phyloP scores from a whole-genome alignment of 495 filamentous ascomycete species.

The Aspergillus sclerotiicarbonarius region DNA sequence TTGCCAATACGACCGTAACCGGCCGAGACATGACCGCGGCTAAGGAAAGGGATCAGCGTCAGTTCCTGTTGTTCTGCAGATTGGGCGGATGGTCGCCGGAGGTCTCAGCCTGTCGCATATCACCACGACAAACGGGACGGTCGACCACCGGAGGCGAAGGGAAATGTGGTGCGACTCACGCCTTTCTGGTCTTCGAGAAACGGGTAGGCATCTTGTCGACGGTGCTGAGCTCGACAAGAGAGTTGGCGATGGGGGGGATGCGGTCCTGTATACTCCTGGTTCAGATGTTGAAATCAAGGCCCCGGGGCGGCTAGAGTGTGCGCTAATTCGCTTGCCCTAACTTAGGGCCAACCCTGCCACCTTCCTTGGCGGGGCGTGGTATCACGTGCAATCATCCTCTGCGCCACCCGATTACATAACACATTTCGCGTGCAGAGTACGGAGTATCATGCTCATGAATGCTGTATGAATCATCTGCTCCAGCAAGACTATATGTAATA shows the following conservation, averaged over 20 bases:
- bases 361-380: not conserved
- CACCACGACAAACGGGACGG: slow-evolving; percentile 12
- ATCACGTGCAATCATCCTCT: not conserved
- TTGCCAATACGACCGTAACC: slow-evolving; percentile 91
- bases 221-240: slow-evolving; percentile 47
- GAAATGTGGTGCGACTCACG: slow-evolving; percentile 54
- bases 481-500: no score
- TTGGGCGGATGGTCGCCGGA: slow-evolving; percentile 14
- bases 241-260: slow-evolving; percentile 46
- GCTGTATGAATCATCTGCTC: no score
- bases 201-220: slow-evolving; percentile 75
- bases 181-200: slow-evolving; percentile 78
- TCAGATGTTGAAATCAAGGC: slow-evolving; percentile 46
- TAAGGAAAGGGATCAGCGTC: slow-evolving; percentile 35
- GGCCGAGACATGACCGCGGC: slow-evolving; percentile 92
- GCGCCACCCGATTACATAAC: not conserved
- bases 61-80: slow-evolving; percentile 14
- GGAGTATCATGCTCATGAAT: no score
- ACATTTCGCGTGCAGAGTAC: not conserved
- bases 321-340: slow-evolving; percentile 46
- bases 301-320: slow-evolving; percentile 39
- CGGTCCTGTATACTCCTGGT: slow-evolving; percentile 35
- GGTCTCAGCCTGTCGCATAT: slow-evolving; percentile 21
- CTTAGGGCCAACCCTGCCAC: slow-evolving; percentile 30
- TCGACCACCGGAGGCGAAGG: slow-evolving; percentile 18